Percentiles rank a stretch among this genome's conserved stretches.
phyloP scores from a whole-genome alignment of 257 asterid species.

The Misopates orontium region DNA sequence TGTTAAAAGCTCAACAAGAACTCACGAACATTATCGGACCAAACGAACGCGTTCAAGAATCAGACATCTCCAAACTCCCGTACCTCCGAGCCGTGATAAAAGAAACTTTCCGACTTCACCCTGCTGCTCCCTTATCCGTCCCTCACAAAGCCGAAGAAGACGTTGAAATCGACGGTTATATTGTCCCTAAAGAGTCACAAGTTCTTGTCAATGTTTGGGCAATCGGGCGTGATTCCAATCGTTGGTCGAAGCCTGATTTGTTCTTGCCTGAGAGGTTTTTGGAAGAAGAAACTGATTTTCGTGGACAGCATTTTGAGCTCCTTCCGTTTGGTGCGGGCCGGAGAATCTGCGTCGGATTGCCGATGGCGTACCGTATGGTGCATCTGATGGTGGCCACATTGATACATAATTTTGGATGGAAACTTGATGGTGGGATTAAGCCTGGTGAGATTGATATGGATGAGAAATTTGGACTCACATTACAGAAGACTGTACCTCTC shows the following conservation, averaged over 20 bases:
- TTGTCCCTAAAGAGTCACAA: slow-evolving; percentile 6
- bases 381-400: slow-evolving; percentile 7
- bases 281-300: background rate
- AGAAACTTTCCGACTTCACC: slow-evolving; percentile 7
- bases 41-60: background rate
- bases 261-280: slow-evolving; percentile 18
- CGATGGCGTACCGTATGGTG: slow-evolving; percentile 10
- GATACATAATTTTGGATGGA: background rate
- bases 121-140: background rate
- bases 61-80: background rate
- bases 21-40: background rate
- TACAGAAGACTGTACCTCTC: background rate
- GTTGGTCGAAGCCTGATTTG: background rate
- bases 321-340: slow-evolving; percentile 7
- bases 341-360: slow-evolving; percentile 2
- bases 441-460: background rate
- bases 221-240: slow-evolving; percentile 1
- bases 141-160: background rate
- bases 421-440: background rate
- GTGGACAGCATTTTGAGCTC: slow-evolving; percentile 11
- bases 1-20: background rate
- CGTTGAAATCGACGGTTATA: background rate
- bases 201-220: slow-evolving; percentile 6
- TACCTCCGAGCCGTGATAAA: background rate
- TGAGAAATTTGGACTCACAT: background rate